Base-by-base conservation (phyloP, 495 filamentous ascomycete genomes). In the Niebla homalea region DNA sequence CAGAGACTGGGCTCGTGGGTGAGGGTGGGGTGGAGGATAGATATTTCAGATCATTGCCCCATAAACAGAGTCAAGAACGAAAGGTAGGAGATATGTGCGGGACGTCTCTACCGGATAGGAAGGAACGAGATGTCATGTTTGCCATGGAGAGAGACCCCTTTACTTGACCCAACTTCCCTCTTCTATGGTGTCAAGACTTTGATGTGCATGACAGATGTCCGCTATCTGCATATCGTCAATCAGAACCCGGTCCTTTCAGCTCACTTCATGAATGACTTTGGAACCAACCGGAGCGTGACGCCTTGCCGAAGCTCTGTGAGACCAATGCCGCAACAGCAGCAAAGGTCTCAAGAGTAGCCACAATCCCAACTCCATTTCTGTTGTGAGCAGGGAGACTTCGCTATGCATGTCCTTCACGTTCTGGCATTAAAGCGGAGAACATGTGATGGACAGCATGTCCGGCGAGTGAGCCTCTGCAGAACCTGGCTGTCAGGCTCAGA, bases 391-490 rank as follows among this genome's bases (percentile, higher is more conserved):
- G 59, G 58, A 52, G 59, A 70, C 65, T 69, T 76, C 74, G 74
- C 72, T 67, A 64, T 69, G 46, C 43, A 26, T 43, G 2, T 21
- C 36, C 15, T 35, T 39, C 43, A 54, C 19, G 44, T 48, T 58
- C 55, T 48, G 51, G 52, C 52, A 44, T 43, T 60, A 37, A 42
- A 21, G 25, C 35, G 23, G 22, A 50, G 53, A 53, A 53, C 38
- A 43, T 55, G 26, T 52, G 42, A 37, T 35, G 41, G 37, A 48
- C 25, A 18, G 40, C 20, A 40, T 39, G 8, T 73, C 72, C 57
- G 71, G 64, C 73, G 71, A 77, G 72, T 72, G 71, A 62, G 69
- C 67, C 55, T 58, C 52, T 54, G 51, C 46, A 39, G 26, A 36
- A 8, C 37, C 18, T 29, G 29, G 29, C 29, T 32, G 7, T 32